Conservation (phyloP, 2,329 filamentous ascomycete species). For the Fusarium sp. region DNA sequence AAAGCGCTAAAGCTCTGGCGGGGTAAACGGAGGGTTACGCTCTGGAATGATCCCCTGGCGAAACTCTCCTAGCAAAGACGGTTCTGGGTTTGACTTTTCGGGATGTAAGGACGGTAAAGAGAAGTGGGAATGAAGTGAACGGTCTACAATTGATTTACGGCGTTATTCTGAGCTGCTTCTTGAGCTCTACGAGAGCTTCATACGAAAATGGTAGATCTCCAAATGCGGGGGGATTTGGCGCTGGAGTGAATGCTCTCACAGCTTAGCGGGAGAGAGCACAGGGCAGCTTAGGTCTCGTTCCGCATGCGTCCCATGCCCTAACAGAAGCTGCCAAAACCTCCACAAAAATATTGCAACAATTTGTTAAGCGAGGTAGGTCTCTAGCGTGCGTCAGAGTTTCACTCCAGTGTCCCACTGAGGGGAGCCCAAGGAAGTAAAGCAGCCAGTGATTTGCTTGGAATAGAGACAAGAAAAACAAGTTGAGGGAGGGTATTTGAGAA, state of each 20-base stretch:
- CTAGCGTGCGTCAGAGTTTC: conserved; percentile 36
- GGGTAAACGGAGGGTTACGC: conserved; percentile 27
- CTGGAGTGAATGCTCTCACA: neutral
- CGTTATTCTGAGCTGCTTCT: neutral
- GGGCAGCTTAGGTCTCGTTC: conserved; percentile 3
- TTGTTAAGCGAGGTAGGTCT: conserved; percentile 34
- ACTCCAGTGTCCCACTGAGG: conserved; percentile 26
- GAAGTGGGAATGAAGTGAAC: neutral
- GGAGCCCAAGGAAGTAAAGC: conserved; percentile 15
- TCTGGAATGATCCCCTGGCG: neutral
- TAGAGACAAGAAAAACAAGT: neutral
- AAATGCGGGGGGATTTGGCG: conserved; percentile 5
- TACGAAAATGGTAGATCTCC: neutral
- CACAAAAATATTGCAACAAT: conserved; percentile 38
- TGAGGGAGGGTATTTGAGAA: no score
- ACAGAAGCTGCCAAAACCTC: conserved; percentile 20
- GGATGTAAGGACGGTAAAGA: neutral
- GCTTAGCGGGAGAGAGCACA: neutral
- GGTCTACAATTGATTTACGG: neutral
- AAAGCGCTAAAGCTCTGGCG: conserved; percentile 31
- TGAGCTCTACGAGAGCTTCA: neutral
- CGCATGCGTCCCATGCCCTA: conserved; percentile 37
- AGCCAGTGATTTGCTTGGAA: conserved; percentile 4
- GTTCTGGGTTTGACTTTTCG: conserved; percentile 9
- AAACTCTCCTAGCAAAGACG: neutral